Base-by-base conservation (phyloP, 2,329 filamentous ascomycete genomes). In the Mollisia scopiformis region DNA sequence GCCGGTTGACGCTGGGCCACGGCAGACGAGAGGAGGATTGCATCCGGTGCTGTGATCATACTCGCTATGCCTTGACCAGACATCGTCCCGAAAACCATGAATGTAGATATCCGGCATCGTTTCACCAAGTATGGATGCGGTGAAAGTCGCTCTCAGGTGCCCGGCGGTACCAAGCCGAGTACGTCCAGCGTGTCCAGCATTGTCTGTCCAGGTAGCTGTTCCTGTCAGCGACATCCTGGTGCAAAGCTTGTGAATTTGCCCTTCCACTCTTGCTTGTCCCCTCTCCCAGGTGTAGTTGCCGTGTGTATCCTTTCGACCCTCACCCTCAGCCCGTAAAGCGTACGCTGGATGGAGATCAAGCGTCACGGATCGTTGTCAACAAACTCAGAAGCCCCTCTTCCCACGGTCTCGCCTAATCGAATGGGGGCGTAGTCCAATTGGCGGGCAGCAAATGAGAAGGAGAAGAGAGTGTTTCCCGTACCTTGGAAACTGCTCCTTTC, bases 201-300 rank as follows among this genome's bases (percentile, higher is more conserved):
- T n/a, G n/a, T n/a, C n/a, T n/a, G n/a, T n/a, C n/a, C 46, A 37
- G 46, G 60, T 57, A 55, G 43, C 57, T 59, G 52, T 52, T 62
- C 49, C 57, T 60, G 59, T 59, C 59, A 60, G 62, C 51, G 31
- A 53, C 50, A 57, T 53, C 55, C 58, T 58, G 57, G 57, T 56
- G n/a, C 19, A 46, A 46, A 46, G 41, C 21, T 14, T 46, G 8
- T 11, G 19, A 46, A 46, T n/a, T 59, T 27, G 46, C 54, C 39
- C 47, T 43, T 19, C n/a, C 27, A n/a, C n/a, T n/a, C n/a, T n/a
- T n/a, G n/a, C n/a, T n/a, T n/a, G n/a, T n/a, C n/a, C n/a, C n/a
- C n/a, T 11, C 14, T 27, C 27, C 6, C 25, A 47, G 59, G 35
- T 39, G n/a, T 33, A 62, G 50, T 19, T 59, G 51, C 60, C 41